Evolutionary conservation across 371 early-diverging fungal genomes (phyloP), one percentile per base, ranked within the genome.

Genomic region (Mucor circinelloides): DNA sequence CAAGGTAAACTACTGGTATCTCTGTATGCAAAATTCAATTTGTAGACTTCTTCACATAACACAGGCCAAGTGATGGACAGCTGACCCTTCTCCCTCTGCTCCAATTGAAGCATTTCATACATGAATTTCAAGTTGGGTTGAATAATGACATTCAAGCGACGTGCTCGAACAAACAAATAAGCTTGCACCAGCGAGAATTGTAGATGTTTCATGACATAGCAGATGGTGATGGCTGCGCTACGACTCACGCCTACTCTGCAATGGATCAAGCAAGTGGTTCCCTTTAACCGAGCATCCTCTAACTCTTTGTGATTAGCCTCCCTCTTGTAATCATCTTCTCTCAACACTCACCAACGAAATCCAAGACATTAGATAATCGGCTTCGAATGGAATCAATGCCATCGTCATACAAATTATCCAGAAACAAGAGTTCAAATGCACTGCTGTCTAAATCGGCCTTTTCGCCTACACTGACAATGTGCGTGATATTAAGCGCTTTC

Each of bases 61-160:
- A 72, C 60, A 13, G 76, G 81, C 84, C 84, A 84, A 32, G 73
- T 57, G 1, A 84, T 71, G 15, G 62, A 69, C 5, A 58, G 30
- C 13, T 36, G 52, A 5, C 82, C 80, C 13, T 31, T 38, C n/a
- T 79, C 36, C 3, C 54, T 75, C 63, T 87, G 87, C 60, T 90
- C 90, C 67, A 87, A 74, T 48, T 88, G 88, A 19, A 90, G 50
- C 57, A 90, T 73, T 64, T 90, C 89, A 60, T 88, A 90, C 86
- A 90, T 88, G 52, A 90, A 88, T 57, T 86, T 80, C 9, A 90
- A 66, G 62, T 90, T 90, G n/a, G 90, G 90, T 48, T 90, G 90
- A 23, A 90, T 90, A 42, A 90, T 88, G 10, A 90, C 89, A 72
- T 85, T 87, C 13, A 90, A 61, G 12, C 90, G 79, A 31, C 89